Conservation (phyloP, 2,329 filamentous ascomycete genomes). For the Berkeleyomyces basicola region DNA sequence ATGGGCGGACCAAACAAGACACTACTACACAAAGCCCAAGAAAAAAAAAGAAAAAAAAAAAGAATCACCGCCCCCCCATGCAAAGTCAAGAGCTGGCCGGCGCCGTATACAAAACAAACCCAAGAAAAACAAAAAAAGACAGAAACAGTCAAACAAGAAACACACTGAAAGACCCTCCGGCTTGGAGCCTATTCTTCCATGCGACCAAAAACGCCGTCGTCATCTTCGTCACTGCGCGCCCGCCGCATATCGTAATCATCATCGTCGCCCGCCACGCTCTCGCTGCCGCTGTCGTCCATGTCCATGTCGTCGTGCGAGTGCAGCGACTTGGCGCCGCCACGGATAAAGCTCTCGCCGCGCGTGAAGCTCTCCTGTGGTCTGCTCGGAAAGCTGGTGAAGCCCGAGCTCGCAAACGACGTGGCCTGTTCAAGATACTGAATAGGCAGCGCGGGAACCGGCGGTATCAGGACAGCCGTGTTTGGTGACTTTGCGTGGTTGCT, state of each 20-base stretch:
- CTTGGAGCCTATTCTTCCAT: conserved; percentile 55
- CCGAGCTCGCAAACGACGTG: conserved; percentile 38
- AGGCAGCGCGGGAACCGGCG: conserved; percentile 76
- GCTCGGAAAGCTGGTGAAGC: conserved; percentile 46
- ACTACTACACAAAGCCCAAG: not conserved
- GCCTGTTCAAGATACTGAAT: conserved; percentile 56
- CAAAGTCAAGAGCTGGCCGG: not conserved
- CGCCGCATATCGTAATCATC: conserved; percentile 45
- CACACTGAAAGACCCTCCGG: not conserved
- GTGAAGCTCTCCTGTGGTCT: conserved; percentile 49
- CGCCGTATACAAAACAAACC: not conserved
- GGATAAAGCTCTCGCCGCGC: conserved; percentile 34
- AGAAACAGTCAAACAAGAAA: not conserved
- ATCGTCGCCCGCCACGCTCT: conserved; percentile 44
- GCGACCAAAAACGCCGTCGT: conserved; percentile 85
- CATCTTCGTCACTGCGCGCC: conserved; percentile 67
- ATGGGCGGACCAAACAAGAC: not conserved
- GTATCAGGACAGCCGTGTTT: conserved; percentile 53
- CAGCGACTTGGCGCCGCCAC: not conserved
- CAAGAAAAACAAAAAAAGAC: not conserved
- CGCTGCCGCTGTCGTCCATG: conserved; percentile 49
- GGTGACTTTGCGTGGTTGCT: conserved; percentile 42
- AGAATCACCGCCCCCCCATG: not conserved
- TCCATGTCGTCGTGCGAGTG: conserved; percentile 40
- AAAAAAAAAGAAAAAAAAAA: not conserved